Evolutionary conservation across 257 asterid genomes (phyloP), one percentile per base, ranked within the genome.

Genomic region (Forsythia viridissima): DNA sequence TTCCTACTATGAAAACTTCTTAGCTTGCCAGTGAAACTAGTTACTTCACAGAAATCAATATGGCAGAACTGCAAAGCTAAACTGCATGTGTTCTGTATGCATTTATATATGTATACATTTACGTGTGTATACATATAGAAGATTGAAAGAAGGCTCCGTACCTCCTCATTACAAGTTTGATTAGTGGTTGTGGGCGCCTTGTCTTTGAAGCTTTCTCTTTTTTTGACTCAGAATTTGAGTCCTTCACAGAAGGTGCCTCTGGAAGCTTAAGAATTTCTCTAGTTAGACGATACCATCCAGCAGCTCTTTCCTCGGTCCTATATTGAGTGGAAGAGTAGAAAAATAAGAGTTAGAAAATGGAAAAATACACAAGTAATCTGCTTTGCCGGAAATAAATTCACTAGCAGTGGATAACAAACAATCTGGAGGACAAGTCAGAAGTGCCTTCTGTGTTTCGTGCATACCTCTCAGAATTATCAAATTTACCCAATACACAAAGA

Each of bases 141-240:
- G 80, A 68, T 70, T 68, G 40, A 69, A 82, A 24, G 70, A 85
- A 72, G 81, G 76, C 48, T 21, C 63, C 77, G 70, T 55, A 96
- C 99, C 99, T 96, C 82, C 99, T 92, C 99, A 96, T 93, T 80
- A 96, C 99, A 86, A 93, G 97, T 85, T 96, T 93, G 86, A 96
- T 96, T 80, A 96, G 91, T 78, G 97, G 97, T 77, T 93, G 98
- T 55, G 97, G 97, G 11, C 99, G 96, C 87, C 90, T 90, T 72
- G 89, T 79, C 90, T 96, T 96, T 70, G 91, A 83, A 71, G 94
- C 80, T 85, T 92, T 96, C 70, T 96, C 99, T 87, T 92, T 93
- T 80, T 91, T 92, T 80, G 88, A 82, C 42, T 93, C 98, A 43
- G 96, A 81, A 82, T 81, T 84, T 30, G 86, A 73, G 82, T 92